Evolutionary conservation across 495 filamentous ascomycete genomes (phyloP).

Genomic region (Aspergillus avenaceus): DNA sequence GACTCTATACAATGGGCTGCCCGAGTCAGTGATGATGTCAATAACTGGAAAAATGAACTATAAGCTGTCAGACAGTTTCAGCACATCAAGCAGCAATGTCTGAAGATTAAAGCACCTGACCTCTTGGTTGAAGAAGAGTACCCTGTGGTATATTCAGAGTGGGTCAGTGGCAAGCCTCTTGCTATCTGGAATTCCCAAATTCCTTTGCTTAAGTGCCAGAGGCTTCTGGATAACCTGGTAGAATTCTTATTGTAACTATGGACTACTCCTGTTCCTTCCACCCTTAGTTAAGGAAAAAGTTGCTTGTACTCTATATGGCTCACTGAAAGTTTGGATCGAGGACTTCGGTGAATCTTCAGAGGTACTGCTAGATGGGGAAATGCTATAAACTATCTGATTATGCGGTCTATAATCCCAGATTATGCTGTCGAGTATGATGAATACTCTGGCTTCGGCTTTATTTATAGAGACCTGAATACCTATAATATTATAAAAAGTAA

Average conservation of each 20-base stretch:
- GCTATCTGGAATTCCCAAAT: conserved; percentile 12
- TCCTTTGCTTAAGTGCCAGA: conserved; percentile 7
- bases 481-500: conserved; percentile 18
- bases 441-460: conserved; percentile 7
- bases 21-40: background rate
- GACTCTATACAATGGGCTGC: conserved; percentile 17
- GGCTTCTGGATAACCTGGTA: conserved; percentile 10
- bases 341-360: conserved; percentile 13
- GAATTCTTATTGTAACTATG: conserved; percentile 13
- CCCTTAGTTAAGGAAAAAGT: background rate
- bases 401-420: conserved; percentile 17
- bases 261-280: conserved; percentile 5
- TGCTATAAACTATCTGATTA: conserved; percentile 17
- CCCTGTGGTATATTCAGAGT: conserved; percentile 15
- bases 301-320: conserved; percentile 12
- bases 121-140: conserved; percentile 6
- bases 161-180: conserved; percentile 13
- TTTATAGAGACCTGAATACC: conserved; percentile 15
- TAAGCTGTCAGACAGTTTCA: conserved; percentile 5
- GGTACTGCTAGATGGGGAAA: conserved; percentile 15
- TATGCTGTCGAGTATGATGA: conserved; percentile 14
- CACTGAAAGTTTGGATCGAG: conserved; percentile 14
- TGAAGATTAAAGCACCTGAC: conserved; percentile 6
- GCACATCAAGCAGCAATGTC: conserved; percentile 8
- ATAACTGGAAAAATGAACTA: conserved; percentile 10